Base-by-base conservation (phyloP, 108 stramenopile species). In the Skeletonema costatum region DNA sequence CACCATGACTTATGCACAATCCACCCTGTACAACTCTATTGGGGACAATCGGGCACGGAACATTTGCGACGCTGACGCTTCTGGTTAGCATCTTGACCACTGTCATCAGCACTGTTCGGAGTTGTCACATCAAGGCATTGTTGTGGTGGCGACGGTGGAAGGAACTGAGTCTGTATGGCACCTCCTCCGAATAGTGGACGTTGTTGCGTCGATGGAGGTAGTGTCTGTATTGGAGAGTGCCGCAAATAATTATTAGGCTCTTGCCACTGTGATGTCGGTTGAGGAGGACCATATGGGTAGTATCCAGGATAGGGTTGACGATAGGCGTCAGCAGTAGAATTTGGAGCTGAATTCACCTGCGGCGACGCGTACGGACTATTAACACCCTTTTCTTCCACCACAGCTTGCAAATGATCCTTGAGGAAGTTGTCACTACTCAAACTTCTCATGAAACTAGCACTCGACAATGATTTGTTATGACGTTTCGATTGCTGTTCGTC, bases 21-120 rank as follows among this genome's bases (percentile, higher is more conserved):
- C 94, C 94, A 53, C 94, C 94, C 81, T 96, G 94, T 60, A 96
- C 94, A 30, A 96, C 94, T 38, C 94, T 89, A 69, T 96, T 96
- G 11, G 74, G 74, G 71, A 66, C 94, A 96, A 39, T 79, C 86
- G 25, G 66, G 74, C 12, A 91, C 70, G 17, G 87, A 85, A 50
- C 94, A 96, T 66, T 96, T 96, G 51, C 94, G 92, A 70, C 94
- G 92, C 50, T 51, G 50, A 51, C 50, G 50, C 17, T 51, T 51
- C 50, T 51, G 50, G 19, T 51, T 16, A 19, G 17, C n/a, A 19
- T 51, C 50, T 19, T 51, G 50, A 51, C 39, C 10, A 2, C 39
- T 41, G 2, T 11, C 39, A 1, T n/a, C n/a, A n/a, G 50, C 17
- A 51, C 50, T 51, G 4, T n/a, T 19, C 50, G 50, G 50, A 19